phyloP scores from a whole-genome alignment of 1,284 basidiomycete species.

The Papiliotrema laurentii region DNA sequence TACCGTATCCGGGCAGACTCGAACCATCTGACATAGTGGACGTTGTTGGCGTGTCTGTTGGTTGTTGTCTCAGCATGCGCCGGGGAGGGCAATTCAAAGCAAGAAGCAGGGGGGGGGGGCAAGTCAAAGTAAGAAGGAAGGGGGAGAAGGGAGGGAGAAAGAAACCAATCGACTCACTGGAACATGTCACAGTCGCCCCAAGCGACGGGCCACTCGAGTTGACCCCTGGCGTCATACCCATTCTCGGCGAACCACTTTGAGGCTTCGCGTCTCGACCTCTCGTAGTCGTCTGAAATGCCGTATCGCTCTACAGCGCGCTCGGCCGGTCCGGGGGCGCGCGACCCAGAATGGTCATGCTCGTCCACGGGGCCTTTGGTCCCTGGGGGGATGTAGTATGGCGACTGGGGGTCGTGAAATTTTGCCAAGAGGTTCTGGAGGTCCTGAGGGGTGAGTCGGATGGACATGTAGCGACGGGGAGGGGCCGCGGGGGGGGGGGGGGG shows the following conservation, averaged over 20 bases:
- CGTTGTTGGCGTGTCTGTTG: slow-evolving; percentile 45
- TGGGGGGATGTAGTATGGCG: slow-evolving; percentile 37
- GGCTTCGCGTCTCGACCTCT: slow-evolving; percentile 5
- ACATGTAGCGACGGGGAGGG: no score
- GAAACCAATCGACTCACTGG: slow-evolving; percentile 25
- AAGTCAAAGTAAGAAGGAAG: no score
- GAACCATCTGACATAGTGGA: slow-evolving; percentile 39
- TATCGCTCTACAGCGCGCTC: background rate
- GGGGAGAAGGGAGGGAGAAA: no score
- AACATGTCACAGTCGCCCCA: slow-evolving; percentile 48
- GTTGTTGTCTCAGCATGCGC: background rate
- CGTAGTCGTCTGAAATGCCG: slow-evolving; percentile 4
- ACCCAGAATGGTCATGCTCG: slow-evolving; percentile 35
- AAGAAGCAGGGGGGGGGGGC: no score
- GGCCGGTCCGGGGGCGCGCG: slow-evolving; percentile 11
- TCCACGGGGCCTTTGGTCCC: slow-evolving; percentile 36
- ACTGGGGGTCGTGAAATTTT: slow-evolving; percentile 37
- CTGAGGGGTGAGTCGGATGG: background rate
- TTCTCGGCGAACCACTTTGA: slow-evolving; percentile 20
- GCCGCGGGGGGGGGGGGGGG: background rate
- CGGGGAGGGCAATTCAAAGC: background rate
- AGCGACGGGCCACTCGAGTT: slow-evolving; percentile 41
- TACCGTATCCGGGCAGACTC: slow-evolving; percentile 40
- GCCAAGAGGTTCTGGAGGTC: slow-evolving; percentile 28
- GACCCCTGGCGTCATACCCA: slow-evolving; percentile 31